Evolutionary conservation across 2,329 filamentous ascomycete species (phyloP).

Genomic region (Apiospora sp.): DNA sequence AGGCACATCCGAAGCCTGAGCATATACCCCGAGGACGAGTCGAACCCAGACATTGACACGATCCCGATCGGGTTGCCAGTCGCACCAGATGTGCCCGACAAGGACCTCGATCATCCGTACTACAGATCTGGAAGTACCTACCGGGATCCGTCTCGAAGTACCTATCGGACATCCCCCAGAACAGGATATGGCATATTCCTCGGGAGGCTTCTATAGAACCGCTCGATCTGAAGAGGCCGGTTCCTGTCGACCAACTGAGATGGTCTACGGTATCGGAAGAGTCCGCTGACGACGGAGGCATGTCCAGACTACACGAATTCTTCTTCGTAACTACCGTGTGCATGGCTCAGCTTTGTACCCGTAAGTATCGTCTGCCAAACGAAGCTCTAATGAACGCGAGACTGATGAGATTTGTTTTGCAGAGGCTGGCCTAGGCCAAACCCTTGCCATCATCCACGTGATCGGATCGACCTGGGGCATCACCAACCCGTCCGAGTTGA

Average conservation of each 20-base stretch:
- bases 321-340: constrained; percentile 54
- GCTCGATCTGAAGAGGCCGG: background rate
- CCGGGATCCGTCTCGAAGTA: background rate
- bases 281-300: constrained; percentile 8
- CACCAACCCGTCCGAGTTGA: constrained; percentile 52
- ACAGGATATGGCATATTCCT: constrained; percentile 8
- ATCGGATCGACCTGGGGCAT: constrained; percentile 57
- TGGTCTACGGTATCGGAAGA: constrained; percentile 3
- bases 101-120: background rate
- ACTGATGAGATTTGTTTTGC: background rate
- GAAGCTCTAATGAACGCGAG: background rate
- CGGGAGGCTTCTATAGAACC: background rate
- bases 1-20: constrained; percentile 6
- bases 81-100: background rate
- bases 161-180: background rate
- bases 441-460: constrained; percentile 55
- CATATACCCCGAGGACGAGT: constrained; percentile 21
- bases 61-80: constrained; percentile 20
- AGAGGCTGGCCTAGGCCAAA: constrained; percentile 54
- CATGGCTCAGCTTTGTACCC: constrained; percentile 52
- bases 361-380: constrained; percentile 37
- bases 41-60: constrained; percentile 13
- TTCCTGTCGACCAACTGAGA: background rate
- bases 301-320: constrained; percentile 39
- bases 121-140: background rate